Evolutionary conservation across 176 grass and related monocot species (phyloP).

Genomic region (Eleusine indica): DNA sequence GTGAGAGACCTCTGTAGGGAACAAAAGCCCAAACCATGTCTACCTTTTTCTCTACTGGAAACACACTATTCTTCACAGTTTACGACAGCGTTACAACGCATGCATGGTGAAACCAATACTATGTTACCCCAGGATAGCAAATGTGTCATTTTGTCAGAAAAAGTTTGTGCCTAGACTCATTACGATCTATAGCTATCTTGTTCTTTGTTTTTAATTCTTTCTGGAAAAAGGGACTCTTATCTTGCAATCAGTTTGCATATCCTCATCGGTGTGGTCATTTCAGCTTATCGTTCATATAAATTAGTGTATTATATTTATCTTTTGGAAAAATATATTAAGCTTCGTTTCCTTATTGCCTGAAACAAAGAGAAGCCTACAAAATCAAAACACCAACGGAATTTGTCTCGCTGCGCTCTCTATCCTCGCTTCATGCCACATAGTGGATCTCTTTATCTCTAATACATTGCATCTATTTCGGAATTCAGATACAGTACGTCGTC

Average conservation of each 20-base stretch:
- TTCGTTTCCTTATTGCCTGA: background rate
- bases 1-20: background rate
- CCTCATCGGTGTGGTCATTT: slow-evolving; percentile 44
- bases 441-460: slow-evolving; percentile 40
- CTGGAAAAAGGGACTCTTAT: slow-evolving; percentile 35
- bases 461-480: slow-evolving; percentile 18
- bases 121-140: background rate
- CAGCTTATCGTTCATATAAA: slow-evolving; percentile 37
- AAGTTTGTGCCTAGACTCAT: slow-evolving; percentile 20
- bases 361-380: slow-evolving; percentile 10
- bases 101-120: background rate
- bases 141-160: background rate
- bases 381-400: background rate
- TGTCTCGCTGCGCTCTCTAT: background rate
- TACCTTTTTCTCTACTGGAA: background rate
- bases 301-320: background rate
- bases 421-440: slow-evolving; percentile 12
- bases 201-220: slow-evolving; percentile 35
- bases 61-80: too few relatives aligned
- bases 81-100: too few relatives aligned
- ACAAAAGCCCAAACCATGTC: background rate
- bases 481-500: slow-evolving; percentile 10
- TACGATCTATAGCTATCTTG: slow-evolving; percentile 40
- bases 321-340: background rate
- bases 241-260: slow-evolving; percentile 44